Base-by-base conservation (phyloP, 2,329 filamentous ascomycete genomes). In the Bipolaris zeicola region DNA sequence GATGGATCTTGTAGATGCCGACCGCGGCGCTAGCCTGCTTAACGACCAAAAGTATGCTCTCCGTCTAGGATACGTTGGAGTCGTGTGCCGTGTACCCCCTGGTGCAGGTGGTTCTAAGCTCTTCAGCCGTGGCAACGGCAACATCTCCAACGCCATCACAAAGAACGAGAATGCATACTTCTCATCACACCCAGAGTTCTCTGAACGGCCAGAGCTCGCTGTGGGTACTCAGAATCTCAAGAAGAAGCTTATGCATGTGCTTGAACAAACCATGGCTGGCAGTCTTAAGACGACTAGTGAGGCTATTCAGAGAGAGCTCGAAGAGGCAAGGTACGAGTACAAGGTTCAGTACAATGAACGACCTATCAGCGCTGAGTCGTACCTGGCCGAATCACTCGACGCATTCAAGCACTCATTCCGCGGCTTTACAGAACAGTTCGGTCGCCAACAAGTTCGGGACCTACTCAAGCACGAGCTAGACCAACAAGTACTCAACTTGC, bases 291-390 rank as follows among this genome's bases (percentile, higher is more conserved):
- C 87, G 52, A 99, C 95, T 3, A 91, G 90, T 66, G 92, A 97
- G 71, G 92, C 92, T 8, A 97, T 99, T 64, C 89, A 89, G 60
- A 92, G 96, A 73, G 95, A 99, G 75, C 85, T 99, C 0, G 94
- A 97, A 70, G 95, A 99, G 77, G 93, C 95, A 3, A 94, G 91
- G 0, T 99, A 99, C 72, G 94, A 99, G 77, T 99, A 96, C 83
- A 99, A 99, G 76, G 95, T 99, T 5, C 96, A 99, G 76, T 99
- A 99, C 79, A 99, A 99, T 70, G 95, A 99, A 74, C 88, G 95
- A 6, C 92, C 94, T 1, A 81, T 99, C 34, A 96, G 92, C 48
- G 95, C 95, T 1, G 95, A 99, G 74, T 96, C 94, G 3, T 99
- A 99, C 73, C 85, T 99, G 37, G 95, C 95, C 1, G 95, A 98